Evolutionary conservation across 2,329 filamentous ascomycete species (phyloP), one percentile per base, ranked within the genome.

Genomic region (Tetracladium maxilliforme): DNA sequence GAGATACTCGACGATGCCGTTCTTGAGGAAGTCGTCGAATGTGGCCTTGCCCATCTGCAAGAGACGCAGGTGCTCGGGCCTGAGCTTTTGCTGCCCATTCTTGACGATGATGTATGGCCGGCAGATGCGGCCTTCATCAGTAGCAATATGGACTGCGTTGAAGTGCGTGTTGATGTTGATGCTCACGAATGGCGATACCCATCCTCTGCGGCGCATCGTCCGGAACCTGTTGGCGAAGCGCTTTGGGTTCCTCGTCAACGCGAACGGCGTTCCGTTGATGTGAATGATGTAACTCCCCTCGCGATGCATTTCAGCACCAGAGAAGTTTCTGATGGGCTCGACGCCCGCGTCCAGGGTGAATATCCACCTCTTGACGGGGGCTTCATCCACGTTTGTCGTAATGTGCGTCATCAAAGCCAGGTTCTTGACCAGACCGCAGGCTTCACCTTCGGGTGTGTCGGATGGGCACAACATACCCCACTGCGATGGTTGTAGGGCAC

Each of bases 361-460:
- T 2, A 94, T 74, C 47, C 92, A 72, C 41, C 82, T 76, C 40
- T 75, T 77, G 10, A 98, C 81, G 2, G 90, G 86, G 11, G 73
- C 82, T 45, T 95, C 90, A 29, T 94, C 84, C 29, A 92, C 83
- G 35, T 93, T 83, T 3, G 90, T 98, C 1, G 90, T 98, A 39
- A 98, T 95, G 44, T 98, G 92, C 25, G 92, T 98, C 90, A 98
- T 98, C 29, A 98, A 61, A 7, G 90, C 90, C 57, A 98, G 54
- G 44, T 98, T 98, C 62, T 98, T 98, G 39, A 98, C 86, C 29
- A 98, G 56, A 63, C 90, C 90, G 55, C 90, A 98, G 8, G 90
- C 86, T 58, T 98, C 90, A 54, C 90, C 90, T 74, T 98, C 90
- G 6, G 90, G 90, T 0, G 90, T 98, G 61, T 98, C 90, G 8